Evolutionary conservation across 2,329 filamentous ascomycete species (phyloP), one percentile per base, ranked within the genome.

Genomic region (Colletotrichum noveboracense): DNA sequence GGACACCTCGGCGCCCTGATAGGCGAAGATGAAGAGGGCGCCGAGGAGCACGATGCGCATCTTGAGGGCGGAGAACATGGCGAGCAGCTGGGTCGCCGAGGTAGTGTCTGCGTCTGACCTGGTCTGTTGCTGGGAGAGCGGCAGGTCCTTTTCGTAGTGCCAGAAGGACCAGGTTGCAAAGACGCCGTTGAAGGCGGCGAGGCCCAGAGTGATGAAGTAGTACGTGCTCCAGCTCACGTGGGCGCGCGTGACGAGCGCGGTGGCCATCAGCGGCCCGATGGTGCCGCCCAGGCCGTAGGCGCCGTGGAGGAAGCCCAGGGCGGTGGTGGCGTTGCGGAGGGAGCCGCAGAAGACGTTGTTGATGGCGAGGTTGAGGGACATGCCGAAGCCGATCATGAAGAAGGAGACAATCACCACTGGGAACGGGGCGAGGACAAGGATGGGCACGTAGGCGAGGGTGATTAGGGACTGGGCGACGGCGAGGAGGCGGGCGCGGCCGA

Each of bases 1-100:
- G 16, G 93, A 93, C 18, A 97, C 95, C 84, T 97, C 95, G 43
- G 94, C 93, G 38, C 95, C 95, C 84, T 97, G 94, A 83, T 98
- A 97, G 30, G 93, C 91, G 82, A 97, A 97, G 83, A 97, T 94
- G 86, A 97, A 97, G 12, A 95, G 83, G 0, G 95, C 93, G 5
- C 94, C 94, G 0, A 97, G 88, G 2, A 97, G 84, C 0, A 96
- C 94, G 6, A 92, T 88, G 36, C 90, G 82, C 86, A 88, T 80
- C 84, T 86, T 84, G 81, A 90, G 82, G 76, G 87, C 86, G 80
- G 89, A 77, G 64, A 89, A 79, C 87, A 91, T 87, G 66, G 85
- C 86, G 12, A 83, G 79, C 28, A 87, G 77, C 56, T 84, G 80
- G 38, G 18, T 48, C 10, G 80, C 79, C 48, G 77, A 71, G 55